Evolutionary conservation across 176 grass and related monocot genomes (phyloP), one percentile per base, ranked within the genome.

Genomic region (Zea luxurians): DNA sequence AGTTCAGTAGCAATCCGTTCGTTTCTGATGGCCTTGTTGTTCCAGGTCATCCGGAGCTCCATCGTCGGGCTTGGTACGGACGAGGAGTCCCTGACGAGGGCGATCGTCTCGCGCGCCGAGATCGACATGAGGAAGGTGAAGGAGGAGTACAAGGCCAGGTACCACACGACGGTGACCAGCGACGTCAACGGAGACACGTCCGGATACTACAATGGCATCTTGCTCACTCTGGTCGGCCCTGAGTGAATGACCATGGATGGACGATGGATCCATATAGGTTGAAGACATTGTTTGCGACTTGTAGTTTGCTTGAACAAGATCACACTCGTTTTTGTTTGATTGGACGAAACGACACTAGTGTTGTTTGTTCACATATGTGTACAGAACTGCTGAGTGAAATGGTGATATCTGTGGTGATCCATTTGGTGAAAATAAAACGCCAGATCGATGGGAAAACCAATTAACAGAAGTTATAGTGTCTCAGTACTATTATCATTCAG

Each of bases 91-190:
- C 94, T 97, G 41, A 97, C 86, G 1, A 91, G 94, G 72, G 91
- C 27, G 4, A 87, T 97, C 0, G 82, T 93, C 15, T 83, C 75
- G 8, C 82, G 94, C 17, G 84, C 91, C 1, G 91, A 97, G 85
- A 82, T 93, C 6, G 94, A 97, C 80, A 61, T 97, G 91, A 77
- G 86, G 67, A 89, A 89, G 67, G 88, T 97, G 47, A 91, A 93
- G 52, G 88, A 91, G 49, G 94, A 88, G 72, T 97, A 97, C 79
- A 89, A 78, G 70, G 84, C 7, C 8, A 91, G 76, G 68, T 93
- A 91, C 86, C 61, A 70, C 42, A 79, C 48, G 10, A 91, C 89
- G 5, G 78, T 97, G 4, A 90, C 87, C 18, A 34, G 43, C 43
- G 94, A 97, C 37, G 79, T 93, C 67, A 38, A 45, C 10, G 87